These are phyloP conservation scores for Pueraria montana DNA, from an alignment of 306 rosid genomes.

Conservation along the genomic window DNA sequence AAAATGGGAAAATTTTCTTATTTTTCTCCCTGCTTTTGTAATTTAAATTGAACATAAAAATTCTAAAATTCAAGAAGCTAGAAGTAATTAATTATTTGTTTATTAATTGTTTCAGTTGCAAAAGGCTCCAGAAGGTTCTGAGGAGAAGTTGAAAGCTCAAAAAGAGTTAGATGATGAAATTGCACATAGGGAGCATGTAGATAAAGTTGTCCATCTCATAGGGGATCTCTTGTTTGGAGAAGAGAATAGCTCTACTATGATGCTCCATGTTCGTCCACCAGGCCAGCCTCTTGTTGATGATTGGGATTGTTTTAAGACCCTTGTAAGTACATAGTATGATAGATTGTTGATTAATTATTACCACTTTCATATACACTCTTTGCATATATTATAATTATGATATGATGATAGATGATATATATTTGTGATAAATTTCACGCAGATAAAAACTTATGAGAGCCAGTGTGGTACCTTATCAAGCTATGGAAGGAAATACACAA, in stretches of 20 bases:
- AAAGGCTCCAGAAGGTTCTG: constrained; percentile 53
- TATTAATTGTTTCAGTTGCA: constrained; percentile 46
- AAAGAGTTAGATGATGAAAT: constrained; percentile 52
- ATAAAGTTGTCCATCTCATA: constrained; percentile 45
- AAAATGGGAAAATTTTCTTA: not conserved
- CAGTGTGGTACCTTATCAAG: constrained; percentile 42
- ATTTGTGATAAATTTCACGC: not conserved
- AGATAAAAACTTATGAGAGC: constrained; percentile 50
- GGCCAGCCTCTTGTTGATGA: constrained; percentile 72
- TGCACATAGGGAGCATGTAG: constrained; percentile 49
- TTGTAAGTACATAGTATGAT: constrained; percentile 48
- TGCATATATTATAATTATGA: not conserved
- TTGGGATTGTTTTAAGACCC: constrained; percentile 70
- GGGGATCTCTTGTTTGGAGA: constrained; percentile 61
- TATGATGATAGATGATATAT: not conserved
- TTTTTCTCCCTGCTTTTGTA: not conserved
- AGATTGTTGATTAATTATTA: not conserved
- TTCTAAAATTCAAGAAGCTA: too few relatives aligned
- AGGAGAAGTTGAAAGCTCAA: constrained; percentile 53
- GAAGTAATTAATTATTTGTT: not conserved
- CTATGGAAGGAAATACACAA: constrained; percentile 49
- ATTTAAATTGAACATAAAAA: not conserved
- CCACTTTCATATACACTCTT: not conserved
- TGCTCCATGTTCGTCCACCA: constrained; percentile 51
- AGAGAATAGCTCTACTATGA: constrained; percentile 34